Conservation (phyloP, 306 rosid genomes). For the Rubus idaeus region DNA sequence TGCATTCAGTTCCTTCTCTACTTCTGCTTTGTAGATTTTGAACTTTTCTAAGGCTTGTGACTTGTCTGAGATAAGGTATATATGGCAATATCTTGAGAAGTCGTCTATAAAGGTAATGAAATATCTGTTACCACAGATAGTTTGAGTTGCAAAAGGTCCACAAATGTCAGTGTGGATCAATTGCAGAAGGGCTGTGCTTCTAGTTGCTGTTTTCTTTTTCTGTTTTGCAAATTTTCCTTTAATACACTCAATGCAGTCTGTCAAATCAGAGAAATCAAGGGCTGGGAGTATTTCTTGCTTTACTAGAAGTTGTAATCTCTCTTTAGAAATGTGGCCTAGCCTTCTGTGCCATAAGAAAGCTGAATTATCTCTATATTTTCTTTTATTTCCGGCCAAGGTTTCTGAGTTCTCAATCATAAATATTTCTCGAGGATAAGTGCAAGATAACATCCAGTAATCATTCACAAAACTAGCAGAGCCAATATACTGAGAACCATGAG, state of each 20-base stretch:
- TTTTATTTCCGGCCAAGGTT: neutral
- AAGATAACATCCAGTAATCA: neutral
- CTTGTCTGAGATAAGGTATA: neutral
- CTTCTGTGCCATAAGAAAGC: neutral
- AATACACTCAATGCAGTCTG: neutral
- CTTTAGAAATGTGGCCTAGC: neutral
- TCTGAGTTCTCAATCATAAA: neutral
- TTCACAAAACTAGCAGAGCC: neutral
- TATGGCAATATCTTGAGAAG: neutral
- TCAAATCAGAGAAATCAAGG: neutral
- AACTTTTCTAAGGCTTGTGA: neutral
- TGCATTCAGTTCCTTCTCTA: neutral
- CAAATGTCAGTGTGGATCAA: neutral
- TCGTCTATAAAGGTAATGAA: neutral
- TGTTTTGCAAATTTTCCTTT: neutral
- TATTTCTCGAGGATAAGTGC: neutral
- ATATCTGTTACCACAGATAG: neutral
- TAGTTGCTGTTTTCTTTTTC: neutral
- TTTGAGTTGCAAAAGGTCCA: neutral
- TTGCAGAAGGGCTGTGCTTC: neutral
- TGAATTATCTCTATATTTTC: neutral
- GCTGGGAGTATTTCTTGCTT: neutral
- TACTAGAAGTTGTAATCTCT: neutral
- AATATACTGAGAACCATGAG: neutral
- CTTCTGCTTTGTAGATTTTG: neutral